Evolutionary conservation across 2,329 filamentous ascomycete genomes (phyloP), one percentile per base, ranked within the genome.

Genomic region (Venturia oleaginea): DNA sequence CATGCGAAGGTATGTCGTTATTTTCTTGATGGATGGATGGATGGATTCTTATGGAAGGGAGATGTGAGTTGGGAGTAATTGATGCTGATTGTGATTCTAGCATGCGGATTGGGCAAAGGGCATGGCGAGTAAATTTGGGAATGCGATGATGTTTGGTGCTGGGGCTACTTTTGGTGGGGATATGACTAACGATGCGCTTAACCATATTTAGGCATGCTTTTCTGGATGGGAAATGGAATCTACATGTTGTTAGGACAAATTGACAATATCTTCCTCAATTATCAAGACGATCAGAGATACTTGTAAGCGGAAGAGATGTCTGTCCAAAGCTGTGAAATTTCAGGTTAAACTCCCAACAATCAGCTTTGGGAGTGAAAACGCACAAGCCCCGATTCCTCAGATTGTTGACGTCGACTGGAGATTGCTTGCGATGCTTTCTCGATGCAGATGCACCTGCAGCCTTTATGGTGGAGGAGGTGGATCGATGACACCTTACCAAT

Each of bases 121-220:
- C 4, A 62, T 62, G 42, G 60, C 60, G n/a, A 37, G 38, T 19
- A 62, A 51, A 42, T 62, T 62, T 51, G 40, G 42, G 43, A 51
- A n/a, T 34, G 60, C 60, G 22, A 62, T 62, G 60, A 51, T 62
- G 42, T 62, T 42, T 30, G 60, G 60, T 22, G 60, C 60, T 17
- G 60, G 60, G 32, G 60, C 60, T 43, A 62, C 60, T 15, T 62
- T 62, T 51, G 60, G 60, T 51, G 60, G 60, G 32, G 60, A 62
- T 34, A 51, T 62, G 32, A 48, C 54, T 48, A 62, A 51, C 37
- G 60, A 62, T 62, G 60, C 43, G n/a, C 24, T 62, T 4, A n/a
- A 46, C 11, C 60, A 62, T 37, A 48, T 62, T 30, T 51, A 46
- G n/a, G 1, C 2, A 7, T 61, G 38, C 7, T 11, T 32, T 51